Evolutionary conservation across 225 moss, liverwort and hornwort genomes (phyloP).

Genomic region (Ulota crispa): DNA sequence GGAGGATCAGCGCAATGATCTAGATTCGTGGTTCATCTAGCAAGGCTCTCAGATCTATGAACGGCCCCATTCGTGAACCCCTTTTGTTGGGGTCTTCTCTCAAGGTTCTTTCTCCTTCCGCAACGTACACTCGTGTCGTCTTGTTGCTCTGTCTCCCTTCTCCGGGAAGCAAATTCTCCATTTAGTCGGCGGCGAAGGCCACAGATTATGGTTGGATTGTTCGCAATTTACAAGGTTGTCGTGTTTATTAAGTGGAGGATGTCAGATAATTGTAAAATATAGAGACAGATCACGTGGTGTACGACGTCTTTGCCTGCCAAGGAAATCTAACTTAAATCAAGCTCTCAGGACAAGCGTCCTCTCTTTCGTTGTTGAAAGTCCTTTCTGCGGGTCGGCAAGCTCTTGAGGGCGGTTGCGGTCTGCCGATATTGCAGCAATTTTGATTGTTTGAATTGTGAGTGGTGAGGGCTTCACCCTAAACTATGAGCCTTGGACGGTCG

Average conservation of each 20-base stretch:
- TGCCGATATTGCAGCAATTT: background rate
- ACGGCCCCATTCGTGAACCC: constrained; percentile 22
- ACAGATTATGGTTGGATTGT: background rate
- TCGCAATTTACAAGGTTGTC: background rate
- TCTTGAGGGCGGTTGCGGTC: background rate
- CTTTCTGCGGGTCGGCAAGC: background rate
- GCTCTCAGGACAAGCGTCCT: background rate
- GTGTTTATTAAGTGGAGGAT: background rate
- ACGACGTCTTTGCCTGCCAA: constrained; percentile 23
- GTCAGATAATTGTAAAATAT: background rate
- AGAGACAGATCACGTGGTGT: background rate
- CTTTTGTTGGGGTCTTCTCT: background rate
- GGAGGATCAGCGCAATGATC: constrained; percentile 2
- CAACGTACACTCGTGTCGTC: background rate
- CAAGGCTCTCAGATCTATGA: constrained; percentile 7
- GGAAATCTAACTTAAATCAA: constrained; percentile 4
- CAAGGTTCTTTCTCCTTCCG: constrained; percentile 14
- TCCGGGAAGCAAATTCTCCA: background rate
- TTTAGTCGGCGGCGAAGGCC: background rate
- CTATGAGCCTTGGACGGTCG: constrained; percentile 13
- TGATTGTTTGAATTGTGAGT: background rate
- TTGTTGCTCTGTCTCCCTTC: background rate
- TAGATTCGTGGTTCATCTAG: background rate
- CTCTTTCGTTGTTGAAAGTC: background rate
- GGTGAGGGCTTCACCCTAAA: background rate